These are phyloP conservation scores for Aspergillus sclerotioniger DNA, from an alignment of 495 filamentous ascomycete species.

Conservation along the genomic window DNA sequence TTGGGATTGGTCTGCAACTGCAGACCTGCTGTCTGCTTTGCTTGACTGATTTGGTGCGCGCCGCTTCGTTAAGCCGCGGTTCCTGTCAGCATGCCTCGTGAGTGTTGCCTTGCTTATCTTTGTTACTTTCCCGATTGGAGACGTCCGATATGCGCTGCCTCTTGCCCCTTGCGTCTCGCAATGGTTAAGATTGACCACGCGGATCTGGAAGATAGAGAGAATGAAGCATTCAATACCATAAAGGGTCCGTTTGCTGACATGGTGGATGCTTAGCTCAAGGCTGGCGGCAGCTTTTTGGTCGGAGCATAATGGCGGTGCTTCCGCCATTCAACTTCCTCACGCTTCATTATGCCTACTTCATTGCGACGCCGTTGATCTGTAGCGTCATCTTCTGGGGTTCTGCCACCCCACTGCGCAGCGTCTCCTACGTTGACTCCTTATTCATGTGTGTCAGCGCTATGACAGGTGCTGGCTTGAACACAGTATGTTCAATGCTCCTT, in stretches of 20 bases:
- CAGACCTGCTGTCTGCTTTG: neutral
- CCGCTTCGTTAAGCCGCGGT: neutral
- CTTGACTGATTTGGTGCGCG: neutral
- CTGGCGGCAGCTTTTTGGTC: slow-evolving; percentile 22
- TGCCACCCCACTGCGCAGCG: slow-evolving; percentile 57
- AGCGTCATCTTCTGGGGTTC: slow-evolving; percentile 74
- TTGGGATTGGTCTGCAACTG: neutral
- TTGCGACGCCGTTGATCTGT: slow-evolving; percentile 58
- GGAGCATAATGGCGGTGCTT: slow-evolving; percentile 29
- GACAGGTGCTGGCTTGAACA: slow-evolving; percentile 75
- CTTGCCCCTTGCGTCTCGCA: neutral
- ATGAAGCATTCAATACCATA: neutral
- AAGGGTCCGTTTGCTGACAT: neutral
- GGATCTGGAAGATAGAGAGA: neutral
- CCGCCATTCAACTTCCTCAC: slow-evolving; percentile 72
- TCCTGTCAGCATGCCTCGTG: slow-evolving; percentile 11
- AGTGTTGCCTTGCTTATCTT: neutral
- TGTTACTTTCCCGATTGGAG: neutral
- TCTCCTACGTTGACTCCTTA: slow-evolving; percentile 71
- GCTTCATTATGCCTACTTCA: slow-evolving; percentile 76
- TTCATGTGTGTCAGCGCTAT: slow-evolving; percentile 79
- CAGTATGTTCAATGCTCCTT: slow-evolving; percentile 39
- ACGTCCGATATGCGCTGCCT: too few species aligned
- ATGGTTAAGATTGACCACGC: too few species aligned
- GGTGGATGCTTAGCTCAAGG: slow-evolving; percentile 17